These are phyloP conservation scores for Zasmidium citrigriseum DNA, from an alignment of 2,329 filamentous ascomycete genomes.

Conservation along the genomic window DNA sequence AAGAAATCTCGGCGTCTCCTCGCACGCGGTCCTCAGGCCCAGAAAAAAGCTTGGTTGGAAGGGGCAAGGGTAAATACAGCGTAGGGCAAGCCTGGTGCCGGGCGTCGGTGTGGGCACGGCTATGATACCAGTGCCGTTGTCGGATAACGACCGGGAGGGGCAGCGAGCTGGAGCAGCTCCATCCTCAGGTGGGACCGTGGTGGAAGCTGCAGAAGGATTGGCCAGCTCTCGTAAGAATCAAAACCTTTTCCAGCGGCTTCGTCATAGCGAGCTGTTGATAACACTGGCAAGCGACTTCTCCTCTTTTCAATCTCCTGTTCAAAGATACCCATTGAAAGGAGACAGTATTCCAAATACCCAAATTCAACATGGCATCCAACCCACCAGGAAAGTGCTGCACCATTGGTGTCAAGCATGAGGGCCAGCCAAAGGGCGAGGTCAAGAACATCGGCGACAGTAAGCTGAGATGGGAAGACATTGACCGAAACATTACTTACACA, in stretches of 20 bases:
- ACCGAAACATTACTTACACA: background rate
- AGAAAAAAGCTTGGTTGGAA: too few relatives aligned
- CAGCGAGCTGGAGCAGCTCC: background rate
- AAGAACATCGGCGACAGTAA: constrained; percentile 37
- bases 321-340: too few relatives aligned
- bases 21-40: too few relatives aligned
- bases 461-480: constrained; percentile 5
- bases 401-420: constrained; percentile 40
- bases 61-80: too few relatives aligned
- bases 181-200: background rate
- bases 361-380: constrained; percentile 38
- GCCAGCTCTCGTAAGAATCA: background rate
- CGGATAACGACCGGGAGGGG: background rate
- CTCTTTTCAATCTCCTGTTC: background rate
- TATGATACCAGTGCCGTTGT: background rate
- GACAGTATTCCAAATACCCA: too few relatives aligned
- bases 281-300: background rate
- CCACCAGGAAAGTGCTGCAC: constrained; percentile 40
- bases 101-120: background rate
- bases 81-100: background rate
- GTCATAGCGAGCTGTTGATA: background rate
- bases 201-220: background rate
- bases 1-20: background rate
- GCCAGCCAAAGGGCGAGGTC: constrained; percentile 35
- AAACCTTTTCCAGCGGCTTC: background rate